Evolutionary conservation across 2,329 filamentous ascomycete species (phyloP), one percentile per base, ranked within the genome.

Genomic region (Trichoderma citrinoviride): DNA sequence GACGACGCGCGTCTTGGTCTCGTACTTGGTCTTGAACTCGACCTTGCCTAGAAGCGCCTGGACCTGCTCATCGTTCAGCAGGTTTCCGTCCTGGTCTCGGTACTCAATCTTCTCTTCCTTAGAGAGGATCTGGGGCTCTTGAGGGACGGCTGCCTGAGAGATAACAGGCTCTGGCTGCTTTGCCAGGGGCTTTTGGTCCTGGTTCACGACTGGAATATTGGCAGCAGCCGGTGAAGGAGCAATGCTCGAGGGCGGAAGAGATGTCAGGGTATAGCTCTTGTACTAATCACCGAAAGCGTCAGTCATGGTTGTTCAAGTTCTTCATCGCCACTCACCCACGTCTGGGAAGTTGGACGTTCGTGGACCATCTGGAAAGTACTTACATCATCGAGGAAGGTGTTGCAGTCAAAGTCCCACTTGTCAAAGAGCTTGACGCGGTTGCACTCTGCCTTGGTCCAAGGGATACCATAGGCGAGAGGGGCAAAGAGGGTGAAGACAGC

Each of bases 371-470:
- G 72, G 61, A 72, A 50, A 46, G 25, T 12, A 89, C 91, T 91
- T 88, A 97, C 93, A 75, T 87, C 88, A 69, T 89, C 88, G 71
- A 90, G 83, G 82, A 99, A 99, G 66, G 86, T 93, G 77, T 96
- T 97, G 85, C 95, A 99, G 78, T 99, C 95, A 85, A 94, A 99
- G 76, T 99, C 95, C 95, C 95, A 99, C 1, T 87, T 89, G 65
- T 85, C 82, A 74, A 98, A 89, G 14, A 99, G 82, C 82, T 98
- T 98, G 67, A 95, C 89, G 64, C 87, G 87, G 70, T 87, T 88
- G 83, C 95, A 99, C 73, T 95, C 90, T 66, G 84, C 81, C 81
- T 92, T 91, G 58, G 94, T 99, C 95, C 95, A 99, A 58, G 88
- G 82, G 75, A 96, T 97, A 67, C 95, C 95, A 73, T 99, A 99